A percentile compares a stretch with the other conserved stretches of the same genome.
These are phyloP conservation scores for Nemania diffusa DNA, from an alignment of 2,329 filamentous ascomycete genomes.

Conservation along the genomic window DNA sequence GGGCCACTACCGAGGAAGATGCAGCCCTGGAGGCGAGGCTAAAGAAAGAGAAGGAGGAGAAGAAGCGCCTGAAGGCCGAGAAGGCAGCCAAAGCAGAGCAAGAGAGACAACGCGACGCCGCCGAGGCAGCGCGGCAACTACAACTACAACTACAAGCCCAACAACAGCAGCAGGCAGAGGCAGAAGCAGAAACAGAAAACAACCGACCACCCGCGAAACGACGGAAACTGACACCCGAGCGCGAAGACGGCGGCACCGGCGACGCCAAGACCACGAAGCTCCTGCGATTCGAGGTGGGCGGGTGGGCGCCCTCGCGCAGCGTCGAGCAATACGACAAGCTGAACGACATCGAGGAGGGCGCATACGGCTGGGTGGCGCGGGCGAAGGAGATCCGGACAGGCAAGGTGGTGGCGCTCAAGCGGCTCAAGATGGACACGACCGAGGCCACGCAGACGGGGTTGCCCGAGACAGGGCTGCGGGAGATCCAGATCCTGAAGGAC, in stretches of 20 bases:
- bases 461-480: conserved; percentile 89
- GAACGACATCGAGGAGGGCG: conserved; percentile 97
- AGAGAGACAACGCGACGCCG: conserved; percentile 46
- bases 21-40: conserved; percentile 75
- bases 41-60: conserved; percentile 87
- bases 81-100: conserved; percentile 79
- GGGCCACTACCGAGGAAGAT: conserved; percentile 88
- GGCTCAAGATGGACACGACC: conserved; percentile 84
- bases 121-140: conserved; percentile 47
- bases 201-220: conserved; percentile 67
- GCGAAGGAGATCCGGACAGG: conserved; percentile 79
- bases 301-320: conserved; percentile 77
- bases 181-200: conserved; percentile 44
- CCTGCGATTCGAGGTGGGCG: conserved; percentile 74
- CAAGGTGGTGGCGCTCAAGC: conserved; percentile 89
- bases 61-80: conserved; percentile 83
- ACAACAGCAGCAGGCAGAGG: conserved; percentile 43
- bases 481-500: conserved; percentile 90
- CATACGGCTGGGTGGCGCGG: conserved; percentile 93
- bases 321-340: conserved; percentile 90
- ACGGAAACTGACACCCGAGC: conserved; percentile 66
- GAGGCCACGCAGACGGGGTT: conserved; percentile 69
- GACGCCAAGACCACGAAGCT: conserved; percentile 60
- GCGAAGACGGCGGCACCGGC: conserved; percentile 35
- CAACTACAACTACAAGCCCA: conserved; percentile 36